Base-by-base conservation (phyloP, 2,329 filamentous ascomycete species). In the Aspergillus luchuensis region DNA sequence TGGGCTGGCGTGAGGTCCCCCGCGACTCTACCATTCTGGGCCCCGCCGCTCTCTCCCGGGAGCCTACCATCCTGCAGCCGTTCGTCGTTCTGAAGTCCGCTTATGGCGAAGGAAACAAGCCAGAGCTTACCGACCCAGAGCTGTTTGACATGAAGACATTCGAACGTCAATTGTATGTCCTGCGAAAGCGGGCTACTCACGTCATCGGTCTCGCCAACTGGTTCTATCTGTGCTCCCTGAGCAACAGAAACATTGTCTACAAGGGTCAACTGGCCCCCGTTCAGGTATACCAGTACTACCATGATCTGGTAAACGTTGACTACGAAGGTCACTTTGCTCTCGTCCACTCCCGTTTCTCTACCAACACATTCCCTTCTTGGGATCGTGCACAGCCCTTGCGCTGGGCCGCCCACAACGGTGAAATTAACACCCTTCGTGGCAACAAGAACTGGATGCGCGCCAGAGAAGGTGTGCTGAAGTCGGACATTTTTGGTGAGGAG, bases 381-480 rank as follows among this genome's bases (percentile, higher is more conserved):
- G 95, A 98, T 79, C 91, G 94, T 81, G 95, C 94, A 63, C 94
- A 98, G 81, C 94, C 94, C 65, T 82, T 98, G 66, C 88, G 94
- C 79, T 98, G 94, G 94, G 93, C 93, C 66, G 94, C 94, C 72
- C 94, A 98, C 83, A 98, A 98, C 77, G 94, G 94, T 84, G 94
- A 98, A 81, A 98, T 98, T 76, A 98, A 98, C 79, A 98, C 94
- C 1, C 82, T 98, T 63, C 90, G 94, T 75, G 94, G 94, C 63
- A 98, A 98, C 83, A 98, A 98, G 85, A 98, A 98, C 81, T 98
- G 94, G 94, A 98, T 98, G 94, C 90, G 93, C 69, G 94, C 94
- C 64, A 89, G 94, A 73, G 94, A 98, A 81, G 94, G 94, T 78
- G 89, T 97, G 66, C 91, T 98, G 85, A 91, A 92, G 75, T 98